Conservation (phyloP, 164 flowering plant species). For the Nymphaea colorata region DNA sequence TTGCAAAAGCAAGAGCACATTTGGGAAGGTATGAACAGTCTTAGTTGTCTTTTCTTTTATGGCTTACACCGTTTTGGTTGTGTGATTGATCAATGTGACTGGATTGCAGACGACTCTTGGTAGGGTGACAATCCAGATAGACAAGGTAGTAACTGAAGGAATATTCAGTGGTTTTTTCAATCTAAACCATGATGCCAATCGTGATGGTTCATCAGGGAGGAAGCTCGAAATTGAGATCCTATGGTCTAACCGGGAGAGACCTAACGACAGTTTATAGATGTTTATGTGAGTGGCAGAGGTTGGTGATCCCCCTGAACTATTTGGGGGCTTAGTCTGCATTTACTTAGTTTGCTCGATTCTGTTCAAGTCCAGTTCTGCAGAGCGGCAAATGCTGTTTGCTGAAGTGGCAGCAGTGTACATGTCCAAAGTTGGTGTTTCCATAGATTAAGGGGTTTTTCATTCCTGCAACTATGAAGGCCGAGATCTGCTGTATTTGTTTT, state of each 20-base stretch:
- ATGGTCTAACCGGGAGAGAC: constrained; percentile 53
- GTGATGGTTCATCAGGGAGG: constrained; percentile 56
- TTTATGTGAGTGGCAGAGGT: neutral
- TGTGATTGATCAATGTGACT: constrained; percentile 1
- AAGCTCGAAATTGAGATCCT: constrained; percentile 79
- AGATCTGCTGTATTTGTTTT: neutral
- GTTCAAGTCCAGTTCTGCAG: neutral
- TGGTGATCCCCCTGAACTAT: too few species aligned
- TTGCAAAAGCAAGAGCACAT: constrained; percentile 85
- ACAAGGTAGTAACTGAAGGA: constrained; percentile 80
- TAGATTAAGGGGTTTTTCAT: neutral
- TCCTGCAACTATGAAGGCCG: neutral
- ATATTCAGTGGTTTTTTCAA: constrained; percentile 67
- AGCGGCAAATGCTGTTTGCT: neutral
- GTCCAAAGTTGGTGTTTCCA: neutral
- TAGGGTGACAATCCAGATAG: constrained; percentile 80
- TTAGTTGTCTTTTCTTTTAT: neutral
- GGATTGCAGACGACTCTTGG: constrained; percentile 68
- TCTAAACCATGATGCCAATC: constrained; percentile 58
- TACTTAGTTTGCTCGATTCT: neutral
- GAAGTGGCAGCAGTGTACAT: neutral
- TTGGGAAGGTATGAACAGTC: constrained; percentile 58
- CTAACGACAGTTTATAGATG: constrained; percentile 28
- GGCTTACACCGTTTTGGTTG: neutral
- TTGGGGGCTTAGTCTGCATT: too few species aligned